These are phyloP conservation scores for Trametes cubensis DNA, from an alignment of 768 basidiomycete species.

Conservation along the genomic window DNA sequence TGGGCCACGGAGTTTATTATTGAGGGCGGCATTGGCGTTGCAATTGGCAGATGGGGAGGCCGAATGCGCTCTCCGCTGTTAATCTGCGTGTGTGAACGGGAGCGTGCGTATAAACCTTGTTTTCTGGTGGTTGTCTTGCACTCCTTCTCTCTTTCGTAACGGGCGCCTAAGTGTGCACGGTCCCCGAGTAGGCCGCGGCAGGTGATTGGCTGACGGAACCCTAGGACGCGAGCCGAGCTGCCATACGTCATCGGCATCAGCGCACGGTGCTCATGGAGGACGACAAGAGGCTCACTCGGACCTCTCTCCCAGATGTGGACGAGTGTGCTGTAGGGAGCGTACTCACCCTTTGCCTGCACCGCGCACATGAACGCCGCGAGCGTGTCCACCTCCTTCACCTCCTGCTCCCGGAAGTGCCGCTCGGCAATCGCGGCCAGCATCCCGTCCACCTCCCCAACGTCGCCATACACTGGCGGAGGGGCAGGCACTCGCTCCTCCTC, in stretches of 20 bases:
- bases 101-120: conserved; percentile 6
- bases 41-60: conserved; percentile 11
- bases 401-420: conserved; percentile 69
- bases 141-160: background rate
- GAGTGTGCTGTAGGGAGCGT: too few species aligned
- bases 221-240: conserved; percentile 14
- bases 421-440: conserved; percentile 72
- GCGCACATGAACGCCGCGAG: conserved; percentile 79
- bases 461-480: conserved; percentile 65
- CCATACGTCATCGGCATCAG: conserved; percentile 17
- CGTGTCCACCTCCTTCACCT: conserved; percentile 78
- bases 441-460: conserved; percentile 66
- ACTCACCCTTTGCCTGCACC: conserved; percentile 52
- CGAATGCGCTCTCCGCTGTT: background rate
- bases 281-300: too few species aligned
- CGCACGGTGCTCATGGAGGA: background rate
- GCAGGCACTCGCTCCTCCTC: conserved; percentile 56
- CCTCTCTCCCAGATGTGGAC: too few species aligned
- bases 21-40: background rate
- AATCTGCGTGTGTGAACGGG: background rate
- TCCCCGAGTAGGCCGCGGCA: conserved; percentile 10
- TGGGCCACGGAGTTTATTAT: conserved; percentile 1
- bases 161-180: background rate
- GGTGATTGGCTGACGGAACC: conserved; percentile 19
- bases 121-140: background rate